Percentiles rank a stretch among this genome's conserved stretches.
Evolutionary conservation across 106 monocot genomes (phyloP).

Genomic region (Dendrobium catenatum): DNA sequence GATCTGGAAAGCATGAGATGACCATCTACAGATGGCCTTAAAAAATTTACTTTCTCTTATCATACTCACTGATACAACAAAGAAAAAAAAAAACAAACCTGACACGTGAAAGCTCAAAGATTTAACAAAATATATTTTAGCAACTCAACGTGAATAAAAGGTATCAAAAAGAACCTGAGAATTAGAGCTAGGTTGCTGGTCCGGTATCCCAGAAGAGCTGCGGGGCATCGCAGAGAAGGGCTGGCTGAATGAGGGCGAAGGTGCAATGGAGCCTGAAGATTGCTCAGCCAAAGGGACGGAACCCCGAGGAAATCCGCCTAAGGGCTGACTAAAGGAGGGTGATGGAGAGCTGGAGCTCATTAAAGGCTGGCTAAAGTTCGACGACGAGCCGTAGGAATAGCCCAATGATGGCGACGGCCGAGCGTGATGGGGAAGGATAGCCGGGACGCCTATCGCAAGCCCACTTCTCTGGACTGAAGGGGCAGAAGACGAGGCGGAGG

Average conservation of each 20-base stretch:
- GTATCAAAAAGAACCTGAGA: neutral
- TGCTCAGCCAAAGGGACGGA: neutral
- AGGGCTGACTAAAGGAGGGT: neutral
- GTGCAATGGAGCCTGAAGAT: neutral
- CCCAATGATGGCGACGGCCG: neutral
- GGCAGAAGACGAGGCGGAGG: conserved; percentile 1
- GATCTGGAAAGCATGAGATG: too few relatives aligned
- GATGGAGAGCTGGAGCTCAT: conserved; percentile 5
- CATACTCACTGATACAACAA: too few relatives aligned
- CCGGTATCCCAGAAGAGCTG: conserved; percentile 6
- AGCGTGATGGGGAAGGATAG: neutral
- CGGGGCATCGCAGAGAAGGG: conserved; percentile 2
- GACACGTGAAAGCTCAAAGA: too few relatives aligned
- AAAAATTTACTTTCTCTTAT: too few relatives aligned
- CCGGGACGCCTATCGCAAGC: neutral
- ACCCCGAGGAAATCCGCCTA: conserved; percentile 1
- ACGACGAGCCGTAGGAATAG: neutral
- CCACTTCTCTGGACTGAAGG: conserved; percentile 1
- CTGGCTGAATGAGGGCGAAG: neutral
- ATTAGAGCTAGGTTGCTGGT: neutral
- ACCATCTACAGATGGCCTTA: too few relatives aligned
- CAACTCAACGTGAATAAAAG: neutral
- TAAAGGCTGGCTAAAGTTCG: conserved; percentile 4
- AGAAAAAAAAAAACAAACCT: too few relatives aligned
- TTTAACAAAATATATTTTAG: neutral